Conservation (phyloP, 2,329 filamentous ascomycete genomes). For the Myriosclerotinia scirpicola region DNA sequence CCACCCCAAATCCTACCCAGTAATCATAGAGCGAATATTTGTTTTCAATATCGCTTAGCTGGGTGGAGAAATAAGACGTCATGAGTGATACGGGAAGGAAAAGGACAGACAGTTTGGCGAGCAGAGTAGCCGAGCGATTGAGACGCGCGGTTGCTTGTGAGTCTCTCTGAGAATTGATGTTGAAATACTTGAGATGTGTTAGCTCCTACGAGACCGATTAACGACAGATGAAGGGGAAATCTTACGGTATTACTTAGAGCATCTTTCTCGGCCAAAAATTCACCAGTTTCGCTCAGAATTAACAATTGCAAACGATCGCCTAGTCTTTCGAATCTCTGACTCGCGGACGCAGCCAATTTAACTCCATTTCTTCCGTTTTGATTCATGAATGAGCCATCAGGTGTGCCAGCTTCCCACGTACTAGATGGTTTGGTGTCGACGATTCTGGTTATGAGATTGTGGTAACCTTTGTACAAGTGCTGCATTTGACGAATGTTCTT, state of each 20-base stretch:
- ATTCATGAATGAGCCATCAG: constrained; percentile 10
- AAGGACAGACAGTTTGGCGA: constrained; percentile 73
- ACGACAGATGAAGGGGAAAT: neutral
- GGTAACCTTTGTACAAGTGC: constrained; percentile 61
- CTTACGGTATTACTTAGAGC: constrained; percentile 64
- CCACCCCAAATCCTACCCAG: constrained; percentile 66
- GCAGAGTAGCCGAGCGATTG: constrained; percentile 68
- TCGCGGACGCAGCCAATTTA: constrained; percentile 47
- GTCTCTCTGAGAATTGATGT: constrained; percentile 73
- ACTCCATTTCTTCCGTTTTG: constrained; percentile 31
- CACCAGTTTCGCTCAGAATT: constrained; percentile 60
- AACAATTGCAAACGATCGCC: constrained; percentile 59
- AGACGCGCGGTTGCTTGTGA: constrained; percentile 70
- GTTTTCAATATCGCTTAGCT: constrained; percentile 56
- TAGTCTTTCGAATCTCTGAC: constrained; percentile 59
- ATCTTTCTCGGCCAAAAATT: constrained; percentile 68
- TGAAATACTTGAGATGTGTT: constrained; percentile 62
- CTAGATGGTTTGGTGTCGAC: constrained; percentile 39
- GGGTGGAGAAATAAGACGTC: constrained; percentile 71
- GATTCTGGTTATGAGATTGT: constrained; percentile 59
- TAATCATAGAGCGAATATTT: constrained; percentile 63
- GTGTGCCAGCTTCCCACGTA: constrained; percentile 45
- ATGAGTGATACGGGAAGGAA: constrained; percentile 75
- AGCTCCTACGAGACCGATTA: constrained; percentile 17
- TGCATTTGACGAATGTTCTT: constrained; percentile 60